Conservation (phyloP, 805 yeast genomes). For the Ogataea paraovalis region DNA sequence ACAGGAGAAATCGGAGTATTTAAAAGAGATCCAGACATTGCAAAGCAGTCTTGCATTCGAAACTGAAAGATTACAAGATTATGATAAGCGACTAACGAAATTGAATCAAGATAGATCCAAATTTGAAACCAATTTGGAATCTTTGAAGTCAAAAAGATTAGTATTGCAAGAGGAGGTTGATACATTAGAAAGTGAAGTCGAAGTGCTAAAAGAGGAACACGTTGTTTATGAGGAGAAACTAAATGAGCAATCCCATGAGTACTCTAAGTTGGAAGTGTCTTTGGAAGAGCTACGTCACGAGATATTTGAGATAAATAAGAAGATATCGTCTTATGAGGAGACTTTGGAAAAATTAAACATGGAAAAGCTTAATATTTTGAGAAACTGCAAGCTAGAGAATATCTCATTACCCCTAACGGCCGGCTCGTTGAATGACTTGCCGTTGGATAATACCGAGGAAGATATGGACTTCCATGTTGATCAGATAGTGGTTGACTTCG, state of each 20-base stretch:
- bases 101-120: constrained; percentile 37
- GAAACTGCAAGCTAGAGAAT: constrained; percentile 72
- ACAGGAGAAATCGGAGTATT: constrained; percentile 57
- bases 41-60: constrained; percentile 65
- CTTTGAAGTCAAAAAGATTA: constrained; percentile 32
- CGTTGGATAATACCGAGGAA: constrained; percentile 48
- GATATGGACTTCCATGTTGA: constrained; percentile 31
- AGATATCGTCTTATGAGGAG: constrained; percentile 44
- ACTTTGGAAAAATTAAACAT: constrained; percentile 48
- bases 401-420: constrained; percentile 57
- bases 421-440: constrained; percentile 58
- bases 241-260: constrained; percentile 13
- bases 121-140: constrained; percentile 33
- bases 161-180: constrained; percentile 33
- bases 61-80: constrained; percentile 51
- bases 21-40: constrained; percentile 57
- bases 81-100: constrained; percentile 41
- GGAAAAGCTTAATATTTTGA: constrained; percentile 56
- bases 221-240: constrained; percentile 13
- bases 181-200: constrained; percentile 38
- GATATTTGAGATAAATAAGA: constrained; percentile 28
- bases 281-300: constrained; percentile 31
- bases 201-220: constrained; percentile 34
- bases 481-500: constrained; percentile 53
- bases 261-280: constrained; percentile 27